phyloP scores from a whole-genome alignment of 2,329 filamentous ascomycete genomes.

The Monilinia fructicola region DNA sequence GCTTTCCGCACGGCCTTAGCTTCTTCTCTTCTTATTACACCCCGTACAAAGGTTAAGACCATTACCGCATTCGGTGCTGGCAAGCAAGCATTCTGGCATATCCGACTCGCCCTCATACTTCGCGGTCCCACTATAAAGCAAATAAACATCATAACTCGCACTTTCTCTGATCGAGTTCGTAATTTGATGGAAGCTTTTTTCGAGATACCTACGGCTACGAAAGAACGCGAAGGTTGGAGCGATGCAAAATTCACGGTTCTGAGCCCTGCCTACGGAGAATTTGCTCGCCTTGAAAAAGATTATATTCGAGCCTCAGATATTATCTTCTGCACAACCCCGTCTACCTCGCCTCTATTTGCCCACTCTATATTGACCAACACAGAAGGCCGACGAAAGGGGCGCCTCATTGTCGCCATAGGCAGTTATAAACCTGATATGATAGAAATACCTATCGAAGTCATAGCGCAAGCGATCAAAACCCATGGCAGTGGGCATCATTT shows the following conservation, averaged over 20 bases:
- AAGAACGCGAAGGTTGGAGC: constrained; percentile 60
- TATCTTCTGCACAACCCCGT: constrained; percentile 87
- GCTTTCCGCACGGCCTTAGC: constrained; percentile 78
- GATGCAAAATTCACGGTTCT: constrained; percentile 66
- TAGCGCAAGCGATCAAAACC: constrained; percentile 62
- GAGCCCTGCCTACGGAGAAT: constrained; percentile 70
- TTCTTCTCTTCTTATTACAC: constrained; percentile 63
- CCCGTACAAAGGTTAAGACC: constrained; percentile 69
- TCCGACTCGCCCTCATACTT: constrained; percentile 77
- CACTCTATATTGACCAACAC: constrained; percentile 67
- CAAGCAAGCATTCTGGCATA: constrained; percentile 92
- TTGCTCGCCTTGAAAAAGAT: constrained; percentile 63
- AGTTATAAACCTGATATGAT: constrained; percentile 72
- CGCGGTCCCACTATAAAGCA: constrained; percentile 69
- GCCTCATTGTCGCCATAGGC: constrained; percentile 71
- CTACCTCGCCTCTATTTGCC: constrained; percentile 72
- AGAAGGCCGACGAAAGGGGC: constrained; percentile 67
- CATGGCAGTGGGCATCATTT: constrained; percentile 56
- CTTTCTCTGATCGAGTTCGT: constrained; percentile 59
- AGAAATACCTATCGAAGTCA: constrained; percentile 75
- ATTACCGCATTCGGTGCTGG: constrained; percentile 85
- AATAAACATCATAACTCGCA: constrained; percentile 80
- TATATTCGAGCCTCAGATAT: constrained; percentile 72
- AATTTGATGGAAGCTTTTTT: constrained; percentile 52
- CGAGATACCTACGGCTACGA: constrained; percentile 46